phyloP scores from a whole-genome alignment of 2,329 filamentous ascomycete genomes.

The Chrysosporium keratinophilum region DNA sequence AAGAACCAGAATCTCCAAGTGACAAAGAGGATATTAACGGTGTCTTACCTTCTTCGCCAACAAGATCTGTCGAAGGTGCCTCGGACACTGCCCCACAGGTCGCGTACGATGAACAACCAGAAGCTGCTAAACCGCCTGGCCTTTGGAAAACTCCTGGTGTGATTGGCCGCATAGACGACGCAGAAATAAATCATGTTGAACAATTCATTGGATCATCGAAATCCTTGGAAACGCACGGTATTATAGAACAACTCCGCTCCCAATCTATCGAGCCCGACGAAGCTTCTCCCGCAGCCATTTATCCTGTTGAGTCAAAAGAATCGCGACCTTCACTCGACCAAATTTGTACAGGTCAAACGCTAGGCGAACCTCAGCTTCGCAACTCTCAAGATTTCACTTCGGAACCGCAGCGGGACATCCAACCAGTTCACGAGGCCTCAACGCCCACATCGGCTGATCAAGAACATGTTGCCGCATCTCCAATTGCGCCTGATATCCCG shows the following conservation, averaged over 20 bases:
- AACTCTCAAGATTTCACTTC: background rate
- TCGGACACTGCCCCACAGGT: background rate
- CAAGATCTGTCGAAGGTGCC: background rate
- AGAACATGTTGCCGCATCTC: background rate
- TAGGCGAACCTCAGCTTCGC: background rate
- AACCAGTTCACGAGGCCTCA: background rate
- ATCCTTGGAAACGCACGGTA: background rate
- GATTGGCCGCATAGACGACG: too few relatives aligned
- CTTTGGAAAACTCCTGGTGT: too few relatives aligned
- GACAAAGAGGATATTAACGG: background rate
- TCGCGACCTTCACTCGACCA: background rate
- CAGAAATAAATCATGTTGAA: background rate
- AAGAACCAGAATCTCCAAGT: background rate
- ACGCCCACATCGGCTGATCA: background rate
- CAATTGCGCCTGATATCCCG: background rate
- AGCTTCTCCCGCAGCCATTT: background rate
- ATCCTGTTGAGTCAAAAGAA: background rate
- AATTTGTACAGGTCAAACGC: background rate
- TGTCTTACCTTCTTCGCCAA: background rate
- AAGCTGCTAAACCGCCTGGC: background rate
- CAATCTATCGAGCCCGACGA: background rate
- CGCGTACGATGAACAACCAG: background rate
- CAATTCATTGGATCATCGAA: background rate
- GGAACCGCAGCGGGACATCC: background rate
- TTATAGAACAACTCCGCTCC: background rate